Conservation (phyloP, 2,329 filamentous ascomycete species). For the Fusarium brachygibbosum region DNA sequence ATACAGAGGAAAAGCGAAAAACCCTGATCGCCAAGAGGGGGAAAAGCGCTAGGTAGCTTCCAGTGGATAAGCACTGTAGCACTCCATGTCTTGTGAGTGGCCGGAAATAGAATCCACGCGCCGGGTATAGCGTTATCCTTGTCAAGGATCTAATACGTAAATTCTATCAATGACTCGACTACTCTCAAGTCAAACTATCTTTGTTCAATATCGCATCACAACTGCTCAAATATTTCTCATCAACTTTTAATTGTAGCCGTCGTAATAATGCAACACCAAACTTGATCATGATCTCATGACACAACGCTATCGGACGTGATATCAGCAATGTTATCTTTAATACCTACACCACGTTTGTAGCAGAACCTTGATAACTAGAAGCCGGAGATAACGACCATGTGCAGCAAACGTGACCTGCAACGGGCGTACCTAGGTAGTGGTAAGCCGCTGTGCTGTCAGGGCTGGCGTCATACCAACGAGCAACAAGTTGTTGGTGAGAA, state of each 20-base stretch:
- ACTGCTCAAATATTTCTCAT: slow-evolving; percentile 5
- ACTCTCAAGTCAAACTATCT: neutral
- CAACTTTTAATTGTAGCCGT: neutral
- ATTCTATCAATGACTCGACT: slow-evolving; percentile 19
- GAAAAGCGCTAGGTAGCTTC: slow-evolving; percentile 28
- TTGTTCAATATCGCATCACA: slow-evolving; percentile 27
- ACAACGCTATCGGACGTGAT: neutral
- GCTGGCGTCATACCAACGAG: slow-evolving; percentile 1
- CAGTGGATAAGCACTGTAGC: neutral
- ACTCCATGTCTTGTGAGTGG: neutral
- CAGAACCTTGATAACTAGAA: slow-evolving; percentile 16
- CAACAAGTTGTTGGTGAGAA: slow-evolving; percentile 15
- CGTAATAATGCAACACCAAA: neutral
- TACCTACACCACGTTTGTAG: neutral
- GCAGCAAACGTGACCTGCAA: slow-evolving; percentile 34
- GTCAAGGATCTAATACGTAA: slow-evolving; percentile 24
- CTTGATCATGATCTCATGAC: neutral
- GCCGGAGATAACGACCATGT: slow-evolving; percentile 30
- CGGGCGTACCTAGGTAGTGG: slow-evolving; percentile 33
- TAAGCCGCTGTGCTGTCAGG: neutral
- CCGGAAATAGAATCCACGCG: slow-evolving; percentile 38
- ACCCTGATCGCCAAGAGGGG: slow-evolving; percentile 38
- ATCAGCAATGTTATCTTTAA: neutral
- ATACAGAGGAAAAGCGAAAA: slow-evolving; percentile 22
- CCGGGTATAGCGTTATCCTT: slow-evolving; percentile 30